These are phyloP conservation scores for Curvularia spicifera DNA, from an alignment of 2,329 filamentous ascomycete genomes.

Conservation along the genomic window DNA sequence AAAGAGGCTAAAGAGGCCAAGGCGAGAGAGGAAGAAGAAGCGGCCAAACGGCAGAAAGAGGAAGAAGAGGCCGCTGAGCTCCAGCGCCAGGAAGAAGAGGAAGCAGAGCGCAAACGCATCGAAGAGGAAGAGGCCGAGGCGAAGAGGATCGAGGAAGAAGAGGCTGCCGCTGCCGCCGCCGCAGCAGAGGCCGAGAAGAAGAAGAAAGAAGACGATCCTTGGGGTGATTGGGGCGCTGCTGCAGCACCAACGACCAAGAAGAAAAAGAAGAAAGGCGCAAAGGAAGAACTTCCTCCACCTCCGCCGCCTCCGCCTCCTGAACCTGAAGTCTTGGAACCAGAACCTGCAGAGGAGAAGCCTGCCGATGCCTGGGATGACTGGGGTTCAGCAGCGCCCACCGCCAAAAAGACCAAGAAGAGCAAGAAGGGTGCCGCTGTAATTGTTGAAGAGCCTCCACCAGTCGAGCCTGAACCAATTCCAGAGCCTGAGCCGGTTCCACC, in stretches of 20 bases:
- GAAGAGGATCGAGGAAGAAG: conserved; percentile 35
- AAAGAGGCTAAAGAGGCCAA: conserved; percentile 33
- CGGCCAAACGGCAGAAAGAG: conserved; percentile 26
- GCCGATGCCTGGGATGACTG: conserved; percentile 40
- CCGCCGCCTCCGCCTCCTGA: conserved; percentile 43
- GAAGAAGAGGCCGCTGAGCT: conserved; percentile 33
- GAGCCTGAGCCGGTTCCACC: conserved; percentile 32
- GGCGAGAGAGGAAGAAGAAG: conserved; percentile 28
- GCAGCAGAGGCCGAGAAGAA: conserved; percentile 33
- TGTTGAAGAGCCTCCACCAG: conserved; percentile 25
- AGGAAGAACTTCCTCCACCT: conserved; percentile 34
- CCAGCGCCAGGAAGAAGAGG: conserved; percentile 34
- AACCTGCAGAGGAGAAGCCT: conserved; percentile 36
- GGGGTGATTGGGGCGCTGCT: conserved; percentile 40
- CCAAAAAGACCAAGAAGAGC: conserved; percentile 41
- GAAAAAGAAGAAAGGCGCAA: conserved; percentile 43
- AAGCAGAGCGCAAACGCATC: conserved; percentile 35
- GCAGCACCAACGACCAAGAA: conserved; percentile 33
- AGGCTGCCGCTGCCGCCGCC: conserved; percentile 29
- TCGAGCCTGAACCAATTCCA: conserved; percentile 32
- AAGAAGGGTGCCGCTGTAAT: conserved; percentile 54
- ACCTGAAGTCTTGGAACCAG: conserved; percentile 35
- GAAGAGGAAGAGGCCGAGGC: conserved; percentile 36
- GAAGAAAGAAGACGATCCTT: conserved; percentile 47
- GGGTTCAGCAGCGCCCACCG: conserved; percentile 22